These are phyloP conservation scores for Adansonia digitata DNA, from an alignment of 345 rosid species.

Conservation along the genomic window DNA sequence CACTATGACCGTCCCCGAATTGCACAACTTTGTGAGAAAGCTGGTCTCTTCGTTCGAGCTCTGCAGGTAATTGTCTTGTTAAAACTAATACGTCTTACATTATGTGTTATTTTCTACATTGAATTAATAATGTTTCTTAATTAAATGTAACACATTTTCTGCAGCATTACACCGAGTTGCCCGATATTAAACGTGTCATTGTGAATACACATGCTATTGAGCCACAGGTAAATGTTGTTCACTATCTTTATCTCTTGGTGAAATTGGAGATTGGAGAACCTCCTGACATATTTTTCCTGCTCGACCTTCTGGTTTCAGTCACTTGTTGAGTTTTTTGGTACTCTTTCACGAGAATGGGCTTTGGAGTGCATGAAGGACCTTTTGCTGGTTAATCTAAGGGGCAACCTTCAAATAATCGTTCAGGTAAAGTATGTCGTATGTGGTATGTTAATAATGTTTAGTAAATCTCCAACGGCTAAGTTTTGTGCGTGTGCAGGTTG, in stretches of 20 bases:
- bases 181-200: conserved; percentile 97
- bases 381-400: conserved; percentile 81
- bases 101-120: not conserved
- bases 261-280: not conserved
- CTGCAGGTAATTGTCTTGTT: conserved; percentile 56
- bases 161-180: conserved; percentile 96
- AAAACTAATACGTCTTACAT: not conserved
- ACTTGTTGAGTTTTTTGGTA: conserved; percentile 96
- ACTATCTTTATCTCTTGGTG: conserved; percentile 14
- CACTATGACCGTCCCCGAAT: conserved; percentile 97
- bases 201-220: conserved; percentile 99
- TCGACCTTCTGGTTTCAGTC: conserved; percentile 42
- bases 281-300: conserved; percentile 4
- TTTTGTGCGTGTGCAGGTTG: conserved; percentile 50
- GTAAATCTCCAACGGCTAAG: conserved; percentile 17
- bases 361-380: conserved; percentile 99
- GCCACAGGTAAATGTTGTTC: conserved; percentile 69
- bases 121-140: not conserved
- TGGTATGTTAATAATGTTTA: conserved; percentile 13
- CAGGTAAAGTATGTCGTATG: conserved; percentile 45
- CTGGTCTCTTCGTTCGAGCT: conserved; percentile 88
- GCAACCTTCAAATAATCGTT: conserved; percentile 96
- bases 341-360: conserved; percentile 98
- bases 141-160: conserved; percentile 18
- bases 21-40: conserved; percentile 98